Evolutionary conservation across 192 early-diverging fungal genomes (phyloP), one percentile per base, ranked within the genome.

Genomic region (Coemansia sp.): DNA sequence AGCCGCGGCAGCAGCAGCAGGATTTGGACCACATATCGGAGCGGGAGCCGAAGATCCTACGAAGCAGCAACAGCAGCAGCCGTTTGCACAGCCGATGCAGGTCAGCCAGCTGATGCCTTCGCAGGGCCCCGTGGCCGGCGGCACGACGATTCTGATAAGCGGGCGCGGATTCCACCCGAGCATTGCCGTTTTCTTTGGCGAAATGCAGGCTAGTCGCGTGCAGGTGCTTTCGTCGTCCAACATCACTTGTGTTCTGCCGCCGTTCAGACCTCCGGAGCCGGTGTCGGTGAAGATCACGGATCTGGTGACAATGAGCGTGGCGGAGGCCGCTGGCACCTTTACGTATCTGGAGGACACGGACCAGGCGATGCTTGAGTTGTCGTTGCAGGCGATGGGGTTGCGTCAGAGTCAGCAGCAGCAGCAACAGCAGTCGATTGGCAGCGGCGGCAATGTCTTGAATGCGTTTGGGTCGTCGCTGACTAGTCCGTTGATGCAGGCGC

Each of bases 291-390:
- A 60, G 11, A 69, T 81, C 50, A 62, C 54, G 22, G 79, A 81
- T 44, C 22, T 64, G 37, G 7, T 69, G 0, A 81, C 87, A 11
- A 70, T 77, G 43, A 68, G 85, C 42, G 75, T 83, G 65, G 75
- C 80, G 39, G 74, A 71, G 55, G 25, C 25, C 12, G 20, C 57
- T 14, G 43, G 39, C 9, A 42, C 78, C 38, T 88, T 88, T 58
- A 76, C 76, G 6, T 88, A 87, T 38, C 71, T 84, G 39, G 85
- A 87, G 63, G 89, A 96, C 69, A 86, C 92, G 20, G 96, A 98
- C 74, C 87, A 91, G 46, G 91, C 92, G n/a, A 73, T 98, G 63
- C 88, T 95, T 76, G 95, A 96, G 68, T 85, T 98, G 20, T 91
- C 94, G 5, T 80, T 98, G 57, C 93, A 94, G 56, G 89, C 95